Base-by-base conservation (phyloP, 495 filamentous ascomycete genomes). In the Penicillium taxi region DNA sequence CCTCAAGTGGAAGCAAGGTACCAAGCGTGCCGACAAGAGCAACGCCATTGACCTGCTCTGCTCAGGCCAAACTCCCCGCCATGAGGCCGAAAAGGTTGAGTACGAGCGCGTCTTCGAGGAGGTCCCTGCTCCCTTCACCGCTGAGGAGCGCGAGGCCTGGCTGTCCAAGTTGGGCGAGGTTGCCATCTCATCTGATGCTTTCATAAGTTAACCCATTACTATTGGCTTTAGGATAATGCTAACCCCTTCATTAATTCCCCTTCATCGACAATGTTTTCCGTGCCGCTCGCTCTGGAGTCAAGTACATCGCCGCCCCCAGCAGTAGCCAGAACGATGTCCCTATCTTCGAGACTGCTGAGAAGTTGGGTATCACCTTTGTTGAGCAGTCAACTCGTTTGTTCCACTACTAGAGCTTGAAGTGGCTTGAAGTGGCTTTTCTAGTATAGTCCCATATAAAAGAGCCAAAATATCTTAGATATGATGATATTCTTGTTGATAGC, bases 221-320 rank as follows among this genome's bases (percentile, higher is more conserved):
- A 32, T 34, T 23, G 17, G 22, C 37, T 27, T n/a, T 17, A 28
- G 33, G 4, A 21, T 12, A 40, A 42, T 47, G 42, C 44, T 52
- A 21, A 37, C 32, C 0, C 9, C 29, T 12, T 11, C n/a, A n/a
- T 13, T 31, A 89, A 84, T 96, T 96, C 78, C 91, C 91, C 37
- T 98, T 98, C 70, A 83, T 85, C 48, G 91, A 96, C 73, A 98
- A 98, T 50, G 81, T 98, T 42, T 94, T 90, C 75, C 77, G 91
- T 39, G 86, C 87, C 26, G 77, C 73, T 35, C 73, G 86, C 44
- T 94, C 85, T 14, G 91, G 91, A 15, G 90, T 76, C 44, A 96
- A 94, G 69, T 98, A 94, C 68, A 79, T 96, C 42, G 88, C 93
- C 28, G 89, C 89, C 35, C 91, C 91, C 12, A 81, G 74, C 26